phyloP scores from a whole-genome alignment of 768 basidiomycete species.

The Boletus tylopilopsis region DNA sequence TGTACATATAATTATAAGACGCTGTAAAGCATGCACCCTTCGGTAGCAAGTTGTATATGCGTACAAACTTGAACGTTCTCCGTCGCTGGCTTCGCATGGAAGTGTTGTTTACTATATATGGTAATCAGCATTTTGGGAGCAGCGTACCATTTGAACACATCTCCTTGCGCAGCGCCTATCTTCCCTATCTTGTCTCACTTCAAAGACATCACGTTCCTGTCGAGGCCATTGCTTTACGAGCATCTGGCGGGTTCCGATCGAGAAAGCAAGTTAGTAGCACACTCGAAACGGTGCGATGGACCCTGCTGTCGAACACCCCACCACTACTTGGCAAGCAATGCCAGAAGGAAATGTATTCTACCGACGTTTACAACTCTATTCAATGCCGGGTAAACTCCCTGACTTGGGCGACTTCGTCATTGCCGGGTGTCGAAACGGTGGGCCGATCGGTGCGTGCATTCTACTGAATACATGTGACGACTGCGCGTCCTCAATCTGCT shows the following conservation, averaged over 20 bases:
- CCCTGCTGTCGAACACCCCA: constrained; percentile 63
- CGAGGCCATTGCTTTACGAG: too few species aligned
- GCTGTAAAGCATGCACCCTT: constrained; percentile 10
- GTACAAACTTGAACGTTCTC: too few species aligned
- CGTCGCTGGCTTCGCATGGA: too few species aligned
- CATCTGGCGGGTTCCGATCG: too few species aligned
- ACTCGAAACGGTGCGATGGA: constrained; percentile 20
- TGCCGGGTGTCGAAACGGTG: constrained; percentile 81
- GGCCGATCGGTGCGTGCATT: constrained; percentile 70
- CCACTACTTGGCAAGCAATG: constrained; percentile 88
- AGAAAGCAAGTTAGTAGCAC: not conserved
- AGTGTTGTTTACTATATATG: not conserved
- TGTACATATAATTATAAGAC: not conserved
- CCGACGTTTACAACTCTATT: constrained; percentile 78
- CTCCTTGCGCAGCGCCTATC: too few species aligned
- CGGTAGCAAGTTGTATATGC: too few species aligned
- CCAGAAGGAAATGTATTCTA: constrained; percentile 86
- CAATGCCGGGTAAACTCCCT: constrained; percentile 72
- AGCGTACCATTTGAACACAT: too few species aligned
- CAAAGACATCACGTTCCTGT: too few species aligned
- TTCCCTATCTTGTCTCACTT: too few species aligned
- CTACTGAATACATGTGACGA: not conserved
- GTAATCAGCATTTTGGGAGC: not conserved
- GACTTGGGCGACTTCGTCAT: constrained; percentile 76
- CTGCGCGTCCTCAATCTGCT: constrained; percentile 2